Evolutionary conservation across 371 early-diverging fungal species (phyloP).

Genomic region (Chytridium lagenaria): DNA sequence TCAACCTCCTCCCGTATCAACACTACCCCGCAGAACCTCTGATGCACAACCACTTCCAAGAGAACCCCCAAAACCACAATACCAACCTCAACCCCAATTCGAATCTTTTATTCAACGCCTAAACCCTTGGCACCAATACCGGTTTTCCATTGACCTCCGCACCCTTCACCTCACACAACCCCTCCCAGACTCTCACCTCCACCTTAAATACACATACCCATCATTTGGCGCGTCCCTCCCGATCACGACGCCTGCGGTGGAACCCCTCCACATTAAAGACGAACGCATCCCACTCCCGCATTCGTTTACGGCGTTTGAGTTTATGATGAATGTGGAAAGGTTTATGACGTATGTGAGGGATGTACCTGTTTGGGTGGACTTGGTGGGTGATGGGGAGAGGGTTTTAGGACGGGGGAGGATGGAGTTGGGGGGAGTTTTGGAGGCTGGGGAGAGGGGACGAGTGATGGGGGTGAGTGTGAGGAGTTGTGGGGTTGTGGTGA

Average conservation of each 20-base stretch:
- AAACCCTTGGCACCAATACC: conserved; percentile 60
- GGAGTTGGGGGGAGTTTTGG: too few species aligned
- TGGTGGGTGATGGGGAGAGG: too few species aligned
- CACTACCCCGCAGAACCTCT: too few species aligned
- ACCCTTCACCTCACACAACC: conserved; percentile 43
- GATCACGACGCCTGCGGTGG: conserved; percentile 45
- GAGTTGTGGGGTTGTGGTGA: too few species aligned
- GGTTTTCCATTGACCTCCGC: conserved; percentile 58
- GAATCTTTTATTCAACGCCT: too few species aligned
- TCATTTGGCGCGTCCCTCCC: conserved; percentile 51
- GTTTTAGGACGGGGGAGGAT: too few species aligned
- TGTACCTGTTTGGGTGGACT: conserved; percentile 50
- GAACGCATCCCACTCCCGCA: conserved; percentile 35
- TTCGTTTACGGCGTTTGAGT: conserved; percentile 56
- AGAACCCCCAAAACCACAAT: too few species aligned
- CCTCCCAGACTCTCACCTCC: conserved; percentile 25
- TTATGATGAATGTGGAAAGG: conserved; percentile 49
- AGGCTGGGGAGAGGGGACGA: too few species aligned
- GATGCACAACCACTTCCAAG: too few species aligned
- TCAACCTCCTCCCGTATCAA: too few species aligned
- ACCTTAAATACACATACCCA: conserved; percentile 43
- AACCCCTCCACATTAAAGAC: not conserved
- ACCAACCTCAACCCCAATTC: too few species aligned
- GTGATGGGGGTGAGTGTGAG: too few species aligned
- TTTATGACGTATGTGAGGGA: conserved; percentile 48